phyloP scores from a whole-genome alignment of 2,329 filamentous ascomycete species.

The Stemphylium vesicarium region DNA sequence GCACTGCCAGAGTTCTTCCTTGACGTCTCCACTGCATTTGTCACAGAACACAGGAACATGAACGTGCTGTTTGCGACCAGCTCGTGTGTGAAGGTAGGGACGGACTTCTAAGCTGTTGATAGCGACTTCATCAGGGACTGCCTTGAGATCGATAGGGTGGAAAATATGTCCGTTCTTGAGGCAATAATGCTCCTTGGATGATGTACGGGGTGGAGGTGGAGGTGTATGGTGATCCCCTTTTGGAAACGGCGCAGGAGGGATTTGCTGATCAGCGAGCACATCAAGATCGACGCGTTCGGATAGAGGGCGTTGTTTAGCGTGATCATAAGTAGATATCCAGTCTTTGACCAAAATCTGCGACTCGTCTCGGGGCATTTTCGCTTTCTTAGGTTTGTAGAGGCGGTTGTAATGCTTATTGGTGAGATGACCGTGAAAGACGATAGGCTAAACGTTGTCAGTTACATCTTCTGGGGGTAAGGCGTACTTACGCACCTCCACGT shows the following conservation, averaged over 20 bases:
- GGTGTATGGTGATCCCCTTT: conserved; percentile 14
- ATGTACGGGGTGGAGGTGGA: neutral
- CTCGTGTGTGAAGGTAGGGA: conserved; percentile 18
- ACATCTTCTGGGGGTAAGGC: neutral
- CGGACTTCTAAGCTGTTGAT: conserved; percentile 27
- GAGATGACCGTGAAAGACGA: neutral
- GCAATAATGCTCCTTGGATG: conserved; percentile 27
- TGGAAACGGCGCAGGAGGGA: conserved; percentile 27
- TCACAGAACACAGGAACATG: conserved; percentile 28
- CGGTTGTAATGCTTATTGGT: neutral
- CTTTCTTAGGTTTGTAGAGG: conserved; percentile 12
- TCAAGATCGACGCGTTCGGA: conserved; percentile 25
- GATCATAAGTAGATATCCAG: conserved; percentile 27
- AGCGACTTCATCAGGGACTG: conserved; percentile 19
- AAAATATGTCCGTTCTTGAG: conserved; percentile 31
- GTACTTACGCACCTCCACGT: conserved; percentile 8
- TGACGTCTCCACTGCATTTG: conserved; percentile 21
- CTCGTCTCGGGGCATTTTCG: conserved; percentile 18
- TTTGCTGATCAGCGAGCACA: conserved; percentile 27
- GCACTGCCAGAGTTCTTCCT: conserved; percentile 29
- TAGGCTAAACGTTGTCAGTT: conserved; percentile 5
- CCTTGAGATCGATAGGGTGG: conserved; percentile 21
- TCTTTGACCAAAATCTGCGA: conserved; percentile 18
- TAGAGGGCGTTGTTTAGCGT: conserved; percentile 22
- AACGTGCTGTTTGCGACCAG: conserved; percentile 23